Evolutionary conservation across 1,284 basidiomycete species (phyloP), one percentile per base, ranked within the genome.

Genomic region (Trametes versicolor): DNA sequence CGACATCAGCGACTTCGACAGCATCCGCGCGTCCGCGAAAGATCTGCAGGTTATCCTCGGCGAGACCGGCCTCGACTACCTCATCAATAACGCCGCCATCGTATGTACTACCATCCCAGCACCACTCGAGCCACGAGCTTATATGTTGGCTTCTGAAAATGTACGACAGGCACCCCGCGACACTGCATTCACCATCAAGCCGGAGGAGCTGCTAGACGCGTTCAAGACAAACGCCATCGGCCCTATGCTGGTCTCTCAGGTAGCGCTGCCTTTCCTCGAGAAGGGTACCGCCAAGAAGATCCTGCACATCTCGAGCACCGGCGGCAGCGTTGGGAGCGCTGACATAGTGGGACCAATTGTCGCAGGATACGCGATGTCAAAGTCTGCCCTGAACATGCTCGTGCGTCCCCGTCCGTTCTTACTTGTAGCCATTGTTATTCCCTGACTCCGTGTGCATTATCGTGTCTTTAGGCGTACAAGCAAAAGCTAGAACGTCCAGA

Each of bases 41-140:
- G n/a, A 39, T 12, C 12, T 50, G 13, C 23, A n/a, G n/a, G 13
- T 21, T 1, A 62, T 62, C 41, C 61, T 62, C 17, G 61, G 48
- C 25, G 70, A 69, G 9, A 62, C 58, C 0, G 76, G 78, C 0
- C 71, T 81, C 21, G 78, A 81, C 68, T 82, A 79, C 37, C 69
- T 82, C 21, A 62, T 81, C 51, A 80, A 80, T 67, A 81, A 79
- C 53, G 79, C 80, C 27, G 79, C 70, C 0, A 73, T 79, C 27
- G 79, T 79, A 48, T 37, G 75, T 69, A 10, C 32, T 23, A 21
- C 10, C 29, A 21, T 7, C 39, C 39, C 32, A 3, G 43, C 21
- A 17, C 19, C 43, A 1, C 2, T 25, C 29, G 29, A 32, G 29
- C 29, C 37, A n/a, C 25, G 13, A 2, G 17, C 23, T 15, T 17